A percentile compares a stretch with the other conserved stretches of the same genome.
These are phyloP conservation scores for Microsporum audouinii DNA, from an alignment of 2,329 filamentous ascomycete species.

Conservation along the genomic window DNA sequence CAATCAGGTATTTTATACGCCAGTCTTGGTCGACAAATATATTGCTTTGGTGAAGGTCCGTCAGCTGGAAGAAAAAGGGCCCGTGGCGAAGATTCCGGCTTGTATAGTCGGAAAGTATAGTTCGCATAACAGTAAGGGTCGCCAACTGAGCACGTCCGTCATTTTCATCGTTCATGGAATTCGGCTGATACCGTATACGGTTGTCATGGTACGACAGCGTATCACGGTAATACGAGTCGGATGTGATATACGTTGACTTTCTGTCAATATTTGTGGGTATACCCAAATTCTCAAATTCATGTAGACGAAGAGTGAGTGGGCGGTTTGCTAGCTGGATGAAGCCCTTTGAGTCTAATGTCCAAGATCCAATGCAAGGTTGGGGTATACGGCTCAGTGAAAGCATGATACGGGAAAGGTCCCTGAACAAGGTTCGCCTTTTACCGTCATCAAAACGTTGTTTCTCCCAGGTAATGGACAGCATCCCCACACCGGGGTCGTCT, in stretches of 20 bases:
- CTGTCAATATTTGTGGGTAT: slow-evolving; percentile 20
- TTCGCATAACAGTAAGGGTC: slow-evolving; percentile 16
- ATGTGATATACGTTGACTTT: slow-evolving; percentile 17
- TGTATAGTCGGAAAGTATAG: neutral
- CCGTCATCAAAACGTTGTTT: slow-evolving; percentile 12
- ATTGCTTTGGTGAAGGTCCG: slow-evolving; percentile 33
- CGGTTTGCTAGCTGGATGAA: slow-evolving; percentile 17
- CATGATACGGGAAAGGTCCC: neutral
- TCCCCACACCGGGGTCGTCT: slow-evolving; percentile 11
- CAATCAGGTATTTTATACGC: slow-evolving; percentile 25
- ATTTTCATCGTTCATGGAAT: slow-evolving; percentile 11
- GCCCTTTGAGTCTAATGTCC: slow-evolving; percentile 21
- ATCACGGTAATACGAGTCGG: slow-evolving; percentile 20
- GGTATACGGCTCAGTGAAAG: slow-evolving; percentile 10
- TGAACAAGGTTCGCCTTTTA: slow-evolving; percentile 14
- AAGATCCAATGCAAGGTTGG: slow-evolving; percentile 26
- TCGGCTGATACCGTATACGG: slow-evolving; percentile 21
- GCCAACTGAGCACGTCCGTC: neutral
- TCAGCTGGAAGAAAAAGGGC: slow-evolving; percentile 28
- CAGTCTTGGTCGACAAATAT: slow-evolving; percentile 25
- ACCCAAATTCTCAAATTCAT: slow-evolving; percentile 20
- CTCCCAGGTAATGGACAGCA: slow-evolving; percentile 19
- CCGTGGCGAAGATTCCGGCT: slow-evolving; percentile 18
- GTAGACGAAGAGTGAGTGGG: slow-evolving; percentile 18
- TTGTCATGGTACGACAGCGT: slow-evolving; percentile 21